Base-by-base conservation (phyloP, 495 filamentous ascomycete genomes). In the Podospora comata region DNA sequence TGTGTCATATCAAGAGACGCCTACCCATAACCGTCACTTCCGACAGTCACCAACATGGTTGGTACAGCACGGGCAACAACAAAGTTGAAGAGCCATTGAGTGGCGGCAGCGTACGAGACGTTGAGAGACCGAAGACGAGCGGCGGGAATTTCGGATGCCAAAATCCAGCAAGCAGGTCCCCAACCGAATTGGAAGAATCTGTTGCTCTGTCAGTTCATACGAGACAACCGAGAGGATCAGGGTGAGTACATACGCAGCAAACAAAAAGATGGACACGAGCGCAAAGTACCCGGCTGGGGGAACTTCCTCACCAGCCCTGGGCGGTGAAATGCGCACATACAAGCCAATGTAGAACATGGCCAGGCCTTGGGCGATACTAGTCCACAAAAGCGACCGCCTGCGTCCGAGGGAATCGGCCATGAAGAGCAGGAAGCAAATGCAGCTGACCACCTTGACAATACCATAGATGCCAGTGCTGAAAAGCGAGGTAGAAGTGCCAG, bases 161-260 rank as follows among this genome's bases (percentile, higher is more conserved):
- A 90, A 65, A 90, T 92, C 91, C 90, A 92, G 77, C 89, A 91
- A 28, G 89, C 87, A 0, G 91, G 91, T 0, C 91, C 91, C 90
- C 90, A 92, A 55, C 90, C 89, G 74, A 92, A 91, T 65, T 91
- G 89, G 82, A 91, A 91, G 81, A 90, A 90, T 2, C 76, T 78
- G 62, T 44, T 2, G 9, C 13, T 16, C 5, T 27, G 61, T 63
- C 48, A 63, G 61, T n/a, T 15, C 16, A 19, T 15, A 44, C 28
- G 23, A 15, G 28, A 11, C 2, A 11, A 26, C 23, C 23, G 23
- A 23, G 23, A 23, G 23, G 23, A 23, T 23, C 23, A 23, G 1
- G 23, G 23, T 23, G 13, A 19, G 9, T 32, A 71, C 75, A 66
- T 69, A 77, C 75, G 85, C 86, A 15, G 89, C 90, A 71, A 92